A percentile compares a stretch with the other conserved stretches of the same genome.
Conservation (phyloP, 768 basidiomycete species). For the Serendipita sp. region DNA sequence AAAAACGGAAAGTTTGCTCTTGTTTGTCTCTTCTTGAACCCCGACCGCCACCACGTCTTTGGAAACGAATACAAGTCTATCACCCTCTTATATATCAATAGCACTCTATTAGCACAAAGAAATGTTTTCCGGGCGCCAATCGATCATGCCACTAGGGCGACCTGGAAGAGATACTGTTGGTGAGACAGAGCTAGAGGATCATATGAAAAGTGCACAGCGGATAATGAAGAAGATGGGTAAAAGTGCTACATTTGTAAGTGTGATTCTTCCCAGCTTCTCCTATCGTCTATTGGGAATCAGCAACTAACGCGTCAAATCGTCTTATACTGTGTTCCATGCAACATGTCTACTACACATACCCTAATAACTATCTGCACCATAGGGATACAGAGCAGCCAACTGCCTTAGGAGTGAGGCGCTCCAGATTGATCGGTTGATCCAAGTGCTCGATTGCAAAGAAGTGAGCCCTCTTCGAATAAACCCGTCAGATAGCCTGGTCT, state of each 20-base stretch:
- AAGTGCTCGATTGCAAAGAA: neutral
- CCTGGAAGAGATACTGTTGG: neutral
- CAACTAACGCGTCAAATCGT: too few species aligned
- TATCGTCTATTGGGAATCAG: neutral
- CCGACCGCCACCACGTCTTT: neutral
- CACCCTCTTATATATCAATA: too few species aligned
- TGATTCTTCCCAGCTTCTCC: neutral
- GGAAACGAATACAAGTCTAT: neutral
- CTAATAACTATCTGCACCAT: neutral
- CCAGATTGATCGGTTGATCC: neutral
- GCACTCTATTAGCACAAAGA: neutral
- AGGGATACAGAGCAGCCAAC: neutral
- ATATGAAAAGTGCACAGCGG: neutral
- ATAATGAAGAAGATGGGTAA: neutral
- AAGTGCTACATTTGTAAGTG: neutral
- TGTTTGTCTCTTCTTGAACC: neutral
- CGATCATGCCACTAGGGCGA: slow-evolving; percentile 1
- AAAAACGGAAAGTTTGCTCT: neutral
- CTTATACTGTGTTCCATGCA: too few species aligned
- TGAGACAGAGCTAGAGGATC: neutral
- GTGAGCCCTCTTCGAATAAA: neutral
- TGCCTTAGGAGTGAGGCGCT: neutral
- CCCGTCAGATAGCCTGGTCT: neutral
- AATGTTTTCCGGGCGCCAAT: slow-evolving; percentile 1
- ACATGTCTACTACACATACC: too few species aligned